Evolutionary conservation across 1,139 yeast genomes (phyloP).

Genomic region (Magnusiomyces fungicola): DNA sequence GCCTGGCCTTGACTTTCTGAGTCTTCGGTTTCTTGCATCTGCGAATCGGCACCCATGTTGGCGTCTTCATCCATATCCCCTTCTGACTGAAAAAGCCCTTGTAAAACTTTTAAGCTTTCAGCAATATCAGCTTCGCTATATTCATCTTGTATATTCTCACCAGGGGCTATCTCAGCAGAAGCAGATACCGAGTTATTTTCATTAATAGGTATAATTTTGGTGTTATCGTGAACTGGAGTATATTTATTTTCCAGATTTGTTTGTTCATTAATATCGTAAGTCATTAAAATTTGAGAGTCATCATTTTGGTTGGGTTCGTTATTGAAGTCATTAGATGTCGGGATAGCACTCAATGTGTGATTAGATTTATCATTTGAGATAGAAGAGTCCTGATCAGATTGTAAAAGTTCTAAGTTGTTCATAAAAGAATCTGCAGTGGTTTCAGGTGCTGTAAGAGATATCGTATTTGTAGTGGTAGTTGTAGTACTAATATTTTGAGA

Average conservation of each 20-base stretch:
- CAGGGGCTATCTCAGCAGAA: too few species aligned
- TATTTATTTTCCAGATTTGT: neutral
- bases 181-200: too few species aligned
- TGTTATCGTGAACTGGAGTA: neutral
- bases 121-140: neutral
- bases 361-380: neutral
- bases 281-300: neutral
- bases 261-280: neutral
- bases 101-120: neutral
- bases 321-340: neutral
- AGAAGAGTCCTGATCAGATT: neutral
- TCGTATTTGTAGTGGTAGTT: neutral
- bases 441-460: neutral
- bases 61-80: neutral
- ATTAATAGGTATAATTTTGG: too few species aligned
- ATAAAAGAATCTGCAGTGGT: neutral
- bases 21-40: neutral
- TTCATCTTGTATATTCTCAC: too few species aligned
- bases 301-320: neutral
- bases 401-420: neutral
- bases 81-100: constrained; percentile 2
- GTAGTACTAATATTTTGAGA: neutral
- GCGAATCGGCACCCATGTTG: too few species aligned
- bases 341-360: too few species aligned
- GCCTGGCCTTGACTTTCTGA: constrained; percentile 10